A percentile compares a stretch with the other conserved stretches of the same genome.
These are phyloP conservation scores for Ceratocystis alfenasii DNA, from an alignment of 2,329 filamentous ascomycete genomes.

Conservation along the genomic window DNA sequence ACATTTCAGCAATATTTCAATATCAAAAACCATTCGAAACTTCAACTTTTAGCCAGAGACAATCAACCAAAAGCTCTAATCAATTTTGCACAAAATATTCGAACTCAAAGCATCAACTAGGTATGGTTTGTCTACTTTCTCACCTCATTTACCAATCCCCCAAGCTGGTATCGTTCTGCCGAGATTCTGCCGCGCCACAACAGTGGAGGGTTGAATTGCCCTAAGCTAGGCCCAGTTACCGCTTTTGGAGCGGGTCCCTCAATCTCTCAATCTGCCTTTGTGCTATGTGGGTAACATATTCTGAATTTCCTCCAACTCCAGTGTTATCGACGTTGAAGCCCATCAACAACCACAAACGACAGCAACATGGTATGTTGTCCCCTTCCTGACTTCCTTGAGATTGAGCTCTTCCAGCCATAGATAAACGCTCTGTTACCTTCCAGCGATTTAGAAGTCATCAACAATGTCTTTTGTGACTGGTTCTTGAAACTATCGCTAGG, in stretches of 20 bases:
- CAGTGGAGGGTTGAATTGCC: slow-evolving; percentile 22
- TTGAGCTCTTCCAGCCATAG: neutral
- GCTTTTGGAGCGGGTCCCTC: slow-evolving; percentile 21
- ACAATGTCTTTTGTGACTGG: slow-evolving; percentile 1
- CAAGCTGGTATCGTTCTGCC: neutral
- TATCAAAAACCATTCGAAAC: neutral
- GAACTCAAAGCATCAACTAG: neutral
- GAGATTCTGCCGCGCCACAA: slow-evolving; percentile 20
- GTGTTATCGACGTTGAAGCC: slow-evolving; percentile 23
- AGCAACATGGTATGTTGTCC: slow-evolving; percentile 23
- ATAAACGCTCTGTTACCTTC: neutral
- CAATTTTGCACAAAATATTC: neutral
- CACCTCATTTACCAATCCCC: neutral
- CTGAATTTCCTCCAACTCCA: slow-evolving; percentile 23
- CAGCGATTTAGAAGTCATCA: slow-evolving; percentile 7
- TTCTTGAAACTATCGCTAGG: slow-evolving; percentile 8
- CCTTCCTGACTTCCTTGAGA: slow-evolving; percentile 9
- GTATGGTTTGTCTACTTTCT: neutral
- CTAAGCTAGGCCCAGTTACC: slow-evolving; percentile 21
- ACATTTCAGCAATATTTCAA: slow-evolving; percentile 14
- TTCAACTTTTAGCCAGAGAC: neutral
- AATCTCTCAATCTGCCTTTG: slow-evolving; percentile 22
- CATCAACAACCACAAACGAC: slow-evolving; percentile 23
- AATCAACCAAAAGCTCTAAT: neutral
- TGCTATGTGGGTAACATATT: slow-evolving; percentile 23